phyloP scores from a whole-genome alignment of 2,329 filamentous ascomycete genomes.

The Sordariomycetes sp. region DNA sequence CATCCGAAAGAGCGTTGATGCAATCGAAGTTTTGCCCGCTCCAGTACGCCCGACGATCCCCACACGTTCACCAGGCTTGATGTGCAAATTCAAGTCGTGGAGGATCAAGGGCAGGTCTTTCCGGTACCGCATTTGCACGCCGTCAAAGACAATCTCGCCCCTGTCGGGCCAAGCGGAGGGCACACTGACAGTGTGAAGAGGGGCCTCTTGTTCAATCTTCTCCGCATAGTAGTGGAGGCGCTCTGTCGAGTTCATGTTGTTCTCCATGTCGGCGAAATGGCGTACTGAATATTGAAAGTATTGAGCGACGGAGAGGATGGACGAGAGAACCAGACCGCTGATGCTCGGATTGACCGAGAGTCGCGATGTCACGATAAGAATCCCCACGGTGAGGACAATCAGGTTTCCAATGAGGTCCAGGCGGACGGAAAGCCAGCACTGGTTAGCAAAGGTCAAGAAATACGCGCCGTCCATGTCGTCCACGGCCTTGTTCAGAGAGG shows the following conservation, averaged over 20 bases:
- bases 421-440: constrained; percentile 57
- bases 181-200: constrained; percentile 45
- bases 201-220: constrained; percentile 84
- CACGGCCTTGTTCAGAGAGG: too few relatives aligned
- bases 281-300: constrained; percentile 59
- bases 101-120: constrained; percentile 72
- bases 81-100: constrained; percentile 47
- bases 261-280: constrained; percentile 45
- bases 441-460: constrained; percentile 58
- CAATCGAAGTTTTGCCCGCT: constrained; percentile 71
- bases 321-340: constrained; percentile 56
- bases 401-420: constrained; percentile 53
- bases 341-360: constrained; percentile 17
- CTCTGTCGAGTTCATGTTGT: constrained; percentile 95
- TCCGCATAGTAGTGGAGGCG: constrained; percentile 84
- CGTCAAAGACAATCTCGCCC: constrained; percentile 40
- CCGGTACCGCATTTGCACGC: constrained; percentile 71
- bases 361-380: constrained; percentile 30
- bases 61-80: constrained; percentile 88
- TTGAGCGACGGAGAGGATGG: constrained; percentile 42
- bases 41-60: constrained; percentile 91
- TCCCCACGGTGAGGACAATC: constrained; percentile 52
- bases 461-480: too few relatives aligned
- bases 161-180: constrained; percentile 8
- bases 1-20: constrained; percentile 72